Percentiles rank a stretch among this genome's conserved stretches.
These are phyloP conservation scores for Leccinum ochraceum DNA, from an alignment of 768 basidiomycete genomes.

Conservation along the genomic window DNA sequence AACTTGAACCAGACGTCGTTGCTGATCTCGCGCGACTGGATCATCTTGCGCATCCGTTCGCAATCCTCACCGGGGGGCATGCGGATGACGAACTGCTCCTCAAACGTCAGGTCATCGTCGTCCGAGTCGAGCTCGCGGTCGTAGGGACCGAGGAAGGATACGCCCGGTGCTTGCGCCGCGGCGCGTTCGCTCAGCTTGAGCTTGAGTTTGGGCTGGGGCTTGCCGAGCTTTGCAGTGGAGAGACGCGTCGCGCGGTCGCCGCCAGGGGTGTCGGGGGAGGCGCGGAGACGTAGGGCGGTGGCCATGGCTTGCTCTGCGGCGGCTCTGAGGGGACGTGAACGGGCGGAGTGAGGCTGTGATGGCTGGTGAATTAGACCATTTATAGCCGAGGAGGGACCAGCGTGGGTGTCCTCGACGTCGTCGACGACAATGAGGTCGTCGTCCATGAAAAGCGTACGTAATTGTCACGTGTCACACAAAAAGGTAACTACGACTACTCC, in stretches of 20 bases:
- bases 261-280: conserved; percentile 33
- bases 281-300: conserved; percentile 33
- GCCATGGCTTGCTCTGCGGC: conserved; percentile 39
- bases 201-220: conserved; percentile 75
- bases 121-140: conserved; percentile 95
- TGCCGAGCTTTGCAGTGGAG: conserved; percentile 46
- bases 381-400: conserved; percentile 37
- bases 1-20: conserved; percentile 98
- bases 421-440: conserved; percentile 66
- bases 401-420: conserved; percentile 48
- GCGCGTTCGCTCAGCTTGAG: conserved; percentile 86
- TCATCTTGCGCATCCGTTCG: conserved; percentile 79
- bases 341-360: conserved; percentile 20
- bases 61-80: conserved; percentile 85
- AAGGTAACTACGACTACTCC: background rate
- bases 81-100: conserved; percentile 94
- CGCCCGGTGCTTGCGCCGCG: conserved; percentile 77
- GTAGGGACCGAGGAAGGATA: conserved; percentile 88
- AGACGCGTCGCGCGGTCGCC: conserved; percentile 60
- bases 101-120: conserved; percentile 91
- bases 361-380: conserved; percentile 27
- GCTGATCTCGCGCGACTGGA: conserved; percentile 71
- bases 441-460: conserved; percentile 39
- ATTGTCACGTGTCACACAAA: conserved; percentile 11
- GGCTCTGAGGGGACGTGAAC: conserved; percentile 35